A percentile compares a stretch with the other conserved stretches of the same genome.
Evolutionary conservation across 495 filamentous ascomycete species (phyloP).

Genomic region (Gamarada debralockiae): DNA sequence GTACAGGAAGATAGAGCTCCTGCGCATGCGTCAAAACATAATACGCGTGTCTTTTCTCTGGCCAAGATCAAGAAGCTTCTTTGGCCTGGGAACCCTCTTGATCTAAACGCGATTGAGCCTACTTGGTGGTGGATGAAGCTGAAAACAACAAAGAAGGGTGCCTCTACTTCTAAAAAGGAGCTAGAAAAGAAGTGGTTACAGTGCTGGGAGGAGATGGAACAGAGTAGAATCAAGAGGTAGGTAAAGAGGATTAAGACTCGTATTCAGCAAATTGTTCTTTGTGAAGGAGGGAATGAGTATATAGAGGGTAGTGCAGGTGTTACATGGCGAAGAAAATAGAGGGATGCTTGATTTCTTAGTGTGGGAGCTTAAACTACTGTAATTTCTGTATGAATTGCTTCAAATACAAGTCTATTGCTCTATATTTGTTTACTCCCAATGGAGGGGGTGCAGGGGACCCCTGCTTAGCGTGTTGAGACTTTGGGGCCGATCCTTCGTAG

Average conservation of each 20-base stretch:
- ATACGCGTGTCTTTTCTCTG: not conserved
- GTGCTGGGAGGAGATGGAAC: not conserved
- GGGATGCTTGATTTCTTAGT: too few relatives aligned
- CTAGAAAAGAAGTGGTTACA: not conserved
- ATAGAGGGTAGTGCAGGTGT: too few relatives aligned
- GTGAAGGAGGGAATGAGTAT: too few relatives aligned
- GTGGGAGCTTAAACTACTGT: too few relatives aligned
- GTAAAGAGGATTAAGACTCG: not conserved
- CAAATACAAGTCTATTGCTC: too few relatives aligned
- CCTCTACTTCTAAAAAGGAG: not conserved
- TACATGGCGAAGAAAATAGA: too few relatives aligned
- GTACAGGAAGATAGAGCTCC: constrained; percentile 1
- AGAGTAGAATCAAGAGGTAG: not conserved
- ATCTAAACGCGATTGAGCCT: too few relatives aligned
- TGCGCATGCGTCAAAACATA: not conserved
- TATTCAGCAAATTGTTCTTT: not conserved
- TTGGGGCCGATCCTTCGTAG: too few relatives aligned
- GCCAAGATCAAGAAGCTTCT: not conserved
- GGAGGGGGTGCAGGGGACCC: too few relatives aligned
- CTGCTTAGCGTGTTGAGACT: too few relatives aligned
- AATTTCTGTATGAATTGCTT: too few relatives aligned
- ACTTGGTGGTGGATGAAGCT: constrained; percentile 3
- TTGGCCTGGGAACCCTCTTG: constrained; percentile 1
- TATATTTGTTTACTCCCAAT: too few relatives aligned
- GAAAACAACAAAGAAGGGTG: not conserved